phyloP scores from a whole-genome alignment of 768 basidiomycete genomes.

The Tricholoma hemisulphureum region DNA sequence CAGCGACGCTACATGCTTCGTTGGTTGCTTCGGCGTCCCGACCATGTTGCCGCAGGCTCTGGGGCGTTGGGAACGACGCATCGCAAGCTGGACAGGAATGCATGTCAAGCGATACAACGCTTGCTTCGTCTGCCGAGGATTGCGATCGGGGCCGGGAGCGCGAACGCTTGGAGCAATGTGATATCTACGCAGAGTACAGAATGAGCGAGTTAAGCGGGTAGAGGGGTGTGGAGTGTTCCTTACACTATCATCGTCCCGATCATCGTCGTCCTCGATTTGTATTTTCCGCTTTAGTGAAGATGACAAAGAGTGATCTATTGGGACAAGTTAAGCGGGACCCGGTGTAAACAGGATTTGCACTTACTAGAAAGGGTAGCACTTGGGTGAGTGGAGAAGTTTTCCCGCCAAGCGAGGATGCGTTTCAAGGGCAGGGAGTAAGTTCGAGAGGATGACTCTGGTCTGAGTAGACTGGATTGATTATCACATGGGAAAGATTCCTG shows the following conservation, averaged over 20 bases:
- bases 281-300: constrained; percentile 53
- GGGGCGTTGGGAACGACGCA: constrained; percentile 57
- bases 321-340: constrained; percentile 11
- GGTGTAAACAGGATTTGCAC: constrained; percentile 15
- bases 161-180: constrained; percentile 58
- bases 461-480: constrained; percentile 6
- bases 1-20: constrained; percentile 72
- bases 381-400: constrained; percentile 48
- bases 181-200: constrained; percentile 33
- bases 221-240: constrained; percentile 14
- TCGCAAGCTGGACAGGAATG: constrained; percentile 79
- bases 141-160: constrained; percentile 52
- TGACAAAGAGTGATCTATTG: constrained; percentile 29
- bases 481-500: constrained; percentile 20
- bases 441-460: constrained; percentile 37
- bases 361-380: constrained; percentile 40
- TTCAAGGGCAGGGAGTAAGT: constrained; percentile 56
- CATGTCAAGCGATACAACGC: constrained; percentile 41
- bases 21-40: constrained; percentile 42
- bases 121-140: constrained; percentile 31
- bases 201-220: constrained; percentile 13
- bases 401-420: constrained; percentile 72
- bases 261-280: constrained; percentile 43
- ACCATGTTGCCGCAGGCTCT: constrained; percentile 63
- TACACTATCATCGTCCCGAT: constrained; percentile 39